Evolutionary conservation across 1,284 basidiomycete species (phyloP), one percentile per base, ranked within the genome.

Genomic region (Sanguinoderma infundibulare): DNA sequence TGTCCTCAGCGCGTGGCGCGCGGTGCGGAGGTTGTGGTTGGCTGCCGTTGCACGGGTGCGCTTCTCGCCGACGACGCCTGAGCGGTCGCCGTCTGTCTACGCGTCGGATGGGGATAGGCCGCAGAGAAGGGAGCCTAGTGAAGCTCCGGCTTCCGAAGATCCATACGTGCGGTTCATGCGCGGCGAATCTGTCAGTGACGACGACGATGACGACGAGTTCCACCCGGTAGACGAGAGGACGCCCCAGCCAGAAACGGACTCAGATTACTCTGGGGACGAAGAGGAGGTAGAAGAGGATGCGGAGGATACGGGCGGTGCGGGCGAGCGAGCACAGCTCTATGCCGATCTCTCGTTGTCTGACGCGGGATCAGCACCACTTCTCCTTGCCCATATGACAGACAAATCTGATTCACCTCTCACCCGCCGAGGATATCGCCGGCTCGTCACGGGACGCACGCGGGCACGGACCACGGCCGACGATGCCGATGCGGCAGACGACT

Each of bases 121-220:
- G n/a, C n/a, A n/a, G n/a, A n/a, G n/a, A 12, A 14, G 20, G 15
- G 24, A 8, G n/a, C 50, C 22, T 26, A n/a, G 49, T 26, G 50
- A 9, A 12, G 72, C 64, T n/a, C 71, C 71, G 3, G 72, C 64
- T n/a, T 71, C 71, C 3, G 72, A 71, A 22, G 76, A 78, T 20
- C 63, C 78, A 2, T 91, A 91, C 70, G 72, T 74, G 49, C 78
- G 82, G 40, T 91, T 91, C 69, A 74, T 90, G 66, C 77, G 82
- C 17, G 89, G 87, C 15, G 88, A 90, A 62, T 75, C 78, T 32
- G 78, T 91, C 52, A 85, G 82, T 60, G 90, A 81, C 60, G 90
- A 81, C 60, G 78, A 90, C 60, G 88, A 89, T 51, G 87, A 86
- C 8, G 80, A 80, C 26, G 82, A 82, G 47, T 78, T 76, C 60